A percentile compares a stretch with the other conserved stretches of the same genome.
phyloP scores from a whole-genome alignment of 805 yeast genomes.

The Nakazawaea ambrosiae region DNA sequence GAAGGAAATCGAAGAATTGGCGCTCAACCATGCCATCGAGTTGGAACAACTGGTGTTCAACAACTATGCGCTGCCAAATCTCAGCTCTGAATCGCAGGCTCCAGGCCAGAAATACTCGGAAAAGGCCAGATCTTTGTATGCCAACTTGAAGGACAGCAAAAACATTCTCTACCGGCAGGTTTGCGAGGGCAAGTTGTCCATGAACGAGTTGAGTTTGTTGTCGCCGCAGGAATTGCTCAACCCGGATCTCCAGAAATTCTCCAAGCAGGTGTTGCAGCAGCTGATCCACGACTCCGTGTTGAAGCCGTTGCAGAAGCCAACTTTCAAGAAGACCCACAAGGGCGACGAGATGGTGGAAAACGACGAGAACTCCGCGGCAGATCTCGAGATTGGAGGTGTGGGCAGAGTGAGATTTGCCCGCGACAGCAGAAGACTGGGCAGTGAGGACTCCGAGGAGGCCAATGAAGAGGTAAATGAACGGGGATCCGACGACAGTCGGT shows the following conservation, averaged over 20 bases:
- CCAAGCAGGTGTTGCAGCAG: slow-evolving; percentile 64
- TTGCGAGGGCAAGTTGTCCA: slow-evolving; percentile 42
- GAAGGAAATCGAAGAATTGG: slow-evolving; percentile 24
- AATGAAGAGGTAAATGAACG: too few species aligned
- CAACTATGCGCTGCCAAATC: slow-evolving; percentile 24
- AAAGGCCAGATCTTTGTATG: slow-evolving; percentile 58
- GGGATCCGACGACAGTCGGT: too few species aligned
- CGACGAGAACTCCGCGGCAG: slow-evolving; percentile 28
- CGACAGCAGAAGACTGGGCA: background rate
- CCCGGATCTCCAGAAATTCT: slow-evolving; percentile 64
- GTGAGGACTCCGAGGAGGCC: background rate
- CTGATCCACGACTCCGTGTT: slow-evolving; percentile 63
- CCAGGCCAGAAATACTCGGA: slow-evolving; percentile 44
- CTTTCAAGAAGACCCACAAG: slow-evolving; percentile 74
- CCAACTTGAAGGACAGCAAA: slow-evolving; percentile 51
- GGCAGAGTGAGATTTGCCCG: background rate
- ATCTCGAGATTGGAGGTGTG: slow-evolving; percentile 7
- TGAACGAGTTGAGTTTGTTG: slow-evolving; percentile 54
- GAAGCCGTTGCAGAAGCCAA: slow-evolving; percentile 51
- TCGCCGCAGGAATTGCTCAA: slow-evolving; percentile 71
- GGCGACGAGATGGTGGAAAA: slow-evolving; percentile 81
- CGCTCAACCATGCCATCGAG: slow-evolving; percentile 38
- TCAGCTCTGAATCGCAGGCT: too few species aligned
- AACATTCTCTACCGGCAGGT: slow-evolving; percentile 55
- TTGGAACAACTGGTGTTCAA: slow-evolving; percentile 45